Conservation (phyloP, 768 basidiomycete genomes). For the Leucogyrophana mollusca region DNA sequence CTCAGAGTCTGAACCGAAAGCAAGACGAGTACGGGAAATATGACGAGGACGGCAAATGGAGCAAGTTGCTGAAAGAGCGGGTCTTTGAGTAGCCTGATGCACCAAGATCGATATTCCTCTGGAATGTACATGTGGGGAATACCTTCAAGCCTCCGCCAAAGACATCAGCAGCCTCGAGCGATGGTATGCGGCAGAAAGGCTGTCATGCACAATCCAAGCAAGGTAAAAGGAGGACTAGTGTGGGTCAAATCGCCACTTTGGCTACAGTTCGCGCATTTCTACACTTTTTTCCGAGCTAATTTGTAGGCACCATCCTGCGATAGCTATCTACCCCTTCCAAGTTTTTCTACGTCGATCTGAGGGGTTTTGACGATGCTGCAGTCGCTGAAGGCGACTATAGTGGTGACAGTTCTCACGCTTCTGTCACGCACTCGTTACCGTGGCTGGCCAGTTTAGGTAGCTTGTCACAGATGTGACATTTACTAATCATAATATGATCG, state of each 20-base stretch:
- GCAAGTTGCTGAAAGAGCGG: conserved; percentile 53
- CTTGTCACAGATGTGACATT: too few species aligned
- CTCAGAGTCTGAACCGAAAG: conserved; percentile 25
- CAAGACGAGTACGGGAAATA: conserved; percentile 36
- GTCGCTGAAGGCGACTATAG: conserved; percentile 15
- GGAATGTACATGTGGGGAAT: conserved; percentile 42
- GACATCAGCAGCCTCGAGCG: conserved; percentile 22
- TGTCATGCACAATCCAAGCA: not conserved
- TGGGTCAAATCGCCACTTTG: too few species aligned
- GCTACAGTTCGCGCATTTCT: too few species aligned
- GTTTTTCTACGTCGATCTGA: too few species aligned
- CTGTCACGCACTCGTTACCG: too few species aligned
- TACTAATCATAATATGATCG: not conserved
- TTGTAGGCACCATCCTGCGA: too few species aligned
- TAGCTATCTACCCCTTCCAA: too few species aligned
- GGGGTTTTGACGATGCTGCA: conserved; percentile 15
- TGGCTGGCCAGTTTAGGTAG: too few species aligned
- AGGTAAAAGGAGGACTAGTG: not conserved
- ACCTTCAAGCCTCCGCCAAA: conserved; percentile 22
- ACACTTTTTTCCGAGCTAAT: too few species aligned
- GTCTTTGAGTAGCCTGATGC: conserved; percentile 35
- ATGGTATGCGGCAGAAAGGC: too few species aligned
- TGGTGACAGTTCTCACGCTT: not conserved
- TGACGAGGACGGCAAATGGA: conserved; percentile 53
- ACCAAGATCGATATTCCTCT: conserved; percentile 39